These are phyloP conservation scores for Holtermanniella nyarrowii DNA, from an alignment of 768 basidiomycete genomes.

Conservation along the genomic window DNA sequence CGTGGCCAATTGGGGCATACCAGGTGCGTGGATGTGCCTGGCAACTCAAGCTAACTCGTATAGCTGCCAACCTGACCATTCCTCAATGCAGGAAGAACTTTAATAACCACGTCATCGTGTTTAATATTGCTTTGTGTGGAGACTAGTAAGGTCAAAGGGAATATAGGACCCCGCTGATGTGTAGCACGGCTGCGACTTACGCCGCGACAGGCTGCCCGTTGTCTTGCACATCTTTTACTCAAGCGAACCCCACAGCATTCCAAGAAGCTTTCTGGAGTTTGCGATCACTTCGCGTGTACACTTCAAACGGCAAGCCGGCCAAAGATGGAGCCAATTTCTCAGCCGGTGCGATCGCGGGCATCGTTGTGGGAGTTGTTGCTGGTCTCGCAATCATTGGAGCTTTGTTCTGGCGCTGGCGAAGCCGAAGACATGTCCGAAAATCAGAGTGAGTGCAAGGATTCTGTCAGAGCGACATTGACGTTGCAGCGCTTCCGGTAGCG, in stretches of 20 bases:
- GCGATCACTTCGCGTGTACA: conserved; percentile 53
- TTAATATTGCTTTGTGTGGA: conserved; percentile 37
- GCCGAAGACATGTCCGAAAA: background rate
- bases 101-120: conserved; percentile 48
- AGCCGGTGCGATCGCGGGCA: conserved; percentile 26
- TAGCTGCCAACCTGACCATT: conserved; percentile 31
- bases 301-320: conserved; percentile 20
- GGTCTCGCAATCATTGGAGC: conserved; percentile 9
- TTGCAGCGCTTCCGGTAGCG: too few relatives aligned
- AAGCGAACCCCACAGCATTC: conserved; percentile 54
- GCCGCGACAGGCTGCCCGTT: conserved; percentile 24
- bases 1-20: conserved; percentile 29
- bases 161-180: background rate
- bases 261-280: conserved; percentile 61
- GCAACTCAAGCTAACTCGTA: background rate
- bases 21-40: conserved; percentile 2
- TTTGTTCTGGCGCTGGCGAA: conserved; percentile 9
- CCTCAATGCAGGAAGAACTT: conserved; percentile 30
- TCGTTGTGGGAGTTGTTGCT: conserved; percentile 21
- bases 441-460: too few relatives aligned
- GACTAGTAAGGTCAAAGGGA: conserved; percentile 22
- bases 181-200: conserved; percentile 28
- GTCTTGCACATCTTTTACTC: conserved; percentile 48
- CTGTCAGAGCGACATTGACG: too few relatives aligned
- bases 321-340: conserved; percentile 7